Percentiles rank a stretch among this genome's conserved stretches.
Evolutionary conservation across 2,329 filamentous ascomycete species (phyloP).

Genomic region (Ceratocystis cubensis): DNA sequence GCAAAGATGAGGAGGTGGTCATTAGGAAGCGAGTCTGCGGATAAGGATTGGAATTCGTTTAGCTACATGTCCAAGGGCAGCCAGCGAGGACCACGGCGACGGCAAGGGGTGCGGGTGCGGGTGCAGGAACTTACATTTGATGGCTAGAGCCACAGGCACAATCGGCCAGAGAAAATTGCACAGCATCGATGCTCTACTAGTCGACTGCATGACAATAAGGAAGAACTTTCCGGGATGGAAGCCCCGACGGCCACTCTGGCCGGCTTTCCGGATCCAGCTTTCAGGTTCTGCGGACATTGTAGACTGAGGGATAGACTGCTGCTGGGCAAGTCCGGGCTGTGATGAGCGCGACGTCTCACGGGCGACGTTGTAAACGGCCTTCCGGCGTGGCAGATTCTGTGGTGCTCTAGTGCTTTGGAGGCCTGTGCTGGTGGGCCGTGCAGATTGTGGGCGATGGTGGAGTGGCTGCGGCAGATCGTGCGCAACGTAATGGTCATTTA

Average conservation of each 20-base stretch:
- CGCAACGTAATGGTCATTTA: background rate
- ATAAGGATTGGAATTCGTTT: background rate
- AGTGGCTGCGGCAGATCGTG: background rate
- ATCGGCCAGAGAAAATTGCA: slow-evolving; percentile 40
- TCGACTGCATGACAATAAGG: slow-evolving; percentile 33
- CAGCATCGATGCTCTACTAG: slow-evolving; percentile 34
- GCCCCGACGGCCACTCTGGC: slow-evolving; percentile 35
- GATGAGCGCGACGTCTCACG: background rate
- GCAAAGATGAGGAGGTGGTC: slow-evolving; percentile 35
- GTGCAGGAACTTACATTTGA: slow-evolving; percentile 24
- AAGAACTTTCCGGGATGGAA: slow-evolving; percentile 34
- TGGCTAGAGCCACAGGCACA: slow-evolving; percentile 34
- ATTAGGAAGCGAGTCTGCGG: slow-evolving; percentile 27
- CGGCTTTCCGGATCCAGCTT: slow-evolving; percentile 22
- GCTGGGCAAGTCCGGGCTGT: background rate
- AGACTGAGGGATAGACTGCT: background rate
- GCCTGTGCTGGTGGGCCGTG: background rate
- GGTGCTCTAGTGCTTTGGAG: background rate
- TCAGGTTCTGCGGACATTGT: background rate
- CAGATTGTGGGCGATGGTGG: background rate
- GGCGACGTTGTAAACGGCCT: background rate
- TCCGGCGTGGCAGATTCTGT: background rate
- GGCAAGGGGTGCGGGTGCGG: background rate
- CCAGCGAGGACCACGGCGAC: background rate
- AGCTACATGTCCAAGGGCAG: background rate